Conservation (phyloP, 768 basidiomycete species). For the Suillus alpinus region DNA sequence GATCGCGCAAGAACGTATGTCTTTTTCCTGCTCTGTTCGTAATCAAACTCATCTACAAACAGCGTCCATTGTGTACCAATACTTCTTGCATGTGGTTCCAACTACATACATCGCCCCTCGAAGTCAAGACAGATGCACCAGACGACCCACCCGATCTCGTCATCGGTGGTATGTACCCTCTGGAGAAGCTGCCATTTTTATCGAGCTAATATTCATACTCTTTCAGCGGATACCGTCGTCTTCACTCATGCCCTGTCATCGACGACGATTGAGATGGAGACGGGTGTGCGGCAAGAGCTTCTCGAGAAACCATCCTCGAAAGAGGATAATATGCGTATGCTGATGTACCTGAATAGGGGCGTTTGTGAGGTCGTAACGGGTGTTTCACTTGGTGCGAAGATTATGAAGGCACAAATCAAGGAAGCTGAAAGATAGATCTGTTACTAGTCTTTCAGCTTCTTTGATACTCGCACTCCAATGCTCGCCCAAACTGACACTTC, state of each 20-base stretch:
- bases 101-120: slow-evolving; percentile 87
- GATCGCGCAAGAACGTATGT: slow-evolving; percentile 63
- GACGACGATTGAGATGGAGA: slow-evolving; percentile 44
- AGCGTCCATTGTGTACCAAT: slow-evolving; percentile 92
- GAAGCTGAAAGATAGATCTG: no score
- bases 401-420: no score
- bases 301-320: slow-evolving; percentile 85
- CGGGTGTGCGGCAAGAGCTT: slow-evolving; percentile 59
- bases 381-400: slow-evolving; percentile 68
- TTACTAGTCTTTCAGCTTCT: no score
- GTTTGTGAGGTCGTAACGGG: slow-evolving; percentile 94
- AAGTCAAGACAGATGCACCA: slow-evolving; percentile 48
- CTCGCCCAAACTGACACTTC: no score
- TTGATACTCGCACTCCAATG: no score
- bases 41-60: slow-evolving; percentile 1
- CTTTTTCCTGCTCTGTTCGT: slow-evolving; percentile 5
- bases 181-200: background rate
- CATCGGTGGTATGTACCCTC: slow-evolving; percentile 54
- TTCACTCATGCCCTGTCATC: slow-evolving; percentile 69
- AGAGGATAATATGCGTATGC: slow-evolving; percentile 82
- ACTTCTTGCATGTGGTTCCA: slow-evolving; percentile 93
- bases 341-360: slow-evolving; percentile 81
- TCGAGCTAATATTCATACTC: slow-evolving; percentile 1
- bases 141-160: slow-evolving; percentile 79
- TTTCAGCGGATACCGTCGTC: slow-evolving; percentile 92